A percentile compares a stretch with the other conserved stretches of the same genome.
Evolutionary conservation across 1,139 yeast species (phyloP).

Genomic region (Hemisphaericaspora xylofermentans): DNA sequence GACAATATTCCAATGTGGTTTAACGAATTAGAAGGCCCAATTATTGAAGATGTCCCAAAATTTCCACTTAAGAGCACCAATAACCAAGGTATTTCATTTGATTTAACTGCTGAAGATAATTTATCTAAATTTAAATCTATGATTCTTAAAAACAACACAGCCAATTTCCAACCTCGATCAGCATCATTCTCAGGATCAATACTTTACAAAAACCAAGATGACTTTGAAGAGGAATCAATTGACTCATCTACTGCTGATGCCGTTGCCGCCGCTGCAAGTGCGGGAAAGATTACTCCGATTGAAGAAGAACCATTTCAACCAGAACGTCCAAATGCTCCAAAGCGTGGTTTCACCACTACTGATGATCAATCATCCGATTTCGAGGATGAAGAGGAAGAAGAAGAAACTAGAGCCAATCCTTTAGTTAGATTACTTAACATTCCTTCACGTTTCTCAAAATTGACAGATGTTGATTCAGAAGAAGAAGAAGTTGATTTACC

Average conservation of each 20-base stretch:
- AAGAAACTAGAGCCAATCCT: slow-evolving; percentile 17
- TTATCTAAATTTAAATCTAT: slow-evolving; percentile 45
- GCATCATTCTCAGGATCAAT: slow-evolving; percentile 45
- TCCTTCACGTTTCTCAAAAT: slow-evolving; percentile 36
- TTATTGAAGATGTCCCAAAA: slow-evolving; percentile 33
- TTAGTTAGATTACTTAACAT: slow-evolving; percentile 25
- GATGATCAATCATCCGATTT: slow-evolving; percentile 17
- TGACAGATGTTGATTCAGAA: slow-evolving; percentile 74
- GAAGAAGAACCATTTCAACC: slow-evolving; percentile 9
- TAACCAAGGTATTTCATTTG: slow-evolving; percentile 6
- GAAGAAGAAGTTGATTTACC: slow-evolving; percentile 84
- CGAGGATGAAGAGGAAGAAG: slow-evolving; percentile 41
- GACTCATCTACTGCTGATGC: slow-evolving; percentile 6
- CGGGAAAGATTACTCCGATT: slow-evolving; percentile 8
- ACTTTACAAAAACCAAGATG: slow-evolving; percentile 13
- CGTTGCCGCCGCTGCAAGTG: not conserved
- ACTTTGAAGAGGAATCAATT: slow-evolving; percentile 5
- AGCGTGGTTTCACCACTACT: slow-evolving; percentile 7
- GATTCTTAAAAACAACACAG: slow-evolving; percentile 34
- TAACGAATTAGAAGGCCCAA: slow-evolving; percentile 81
- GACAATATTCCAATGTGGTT: slow-evolving; percentile 94
- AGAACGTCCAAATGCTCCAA: slow-evolving; percentile 1
- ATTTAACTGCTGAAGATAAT: slow-evolving; percentile 42
- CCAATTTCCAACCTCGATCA: slow-evolving; percentile 36
- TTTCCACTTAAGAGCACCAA: slow-evolving; percentile 19